phyloP scores from a whole-genome alignment of 768 basidiomycete species.

The Dentipellis sp. region DNA sequence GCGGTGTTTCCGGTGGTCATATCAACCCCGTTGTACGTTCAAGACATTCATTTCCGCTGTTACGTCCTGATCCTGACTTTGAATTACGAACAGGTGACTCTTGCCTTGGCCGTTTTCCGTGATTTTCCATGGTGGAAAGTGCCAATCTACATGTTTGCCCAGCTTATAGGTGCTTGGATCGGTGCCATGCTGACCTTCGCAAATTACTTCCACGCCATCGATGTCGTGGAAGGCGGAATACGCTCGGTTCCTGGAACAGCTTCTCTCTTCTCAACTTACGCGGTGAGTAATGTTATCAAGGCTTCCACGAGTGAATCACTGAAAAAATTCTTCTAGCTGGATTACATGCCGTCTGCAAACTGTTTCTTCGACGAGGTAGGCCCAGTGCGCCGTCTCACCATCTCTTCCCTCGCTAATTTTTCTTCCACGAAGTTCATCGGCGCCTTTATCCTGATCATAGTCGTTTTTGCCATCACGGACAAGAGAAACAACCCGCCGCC shows the following conservation, averaged over 20 bases:
- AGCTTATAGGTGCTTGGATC: conserved; percentile 50
- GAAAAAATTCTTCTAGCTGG: conserved; percentile 17
- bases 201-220: conserved; percentile 61
- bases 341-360: conserved; percentile 34
- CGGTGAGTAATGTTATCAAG: conserved; percentile 25
- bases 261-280: conserved; percentile 49
- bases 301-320: too few species aligned
- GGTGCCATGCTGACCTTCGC: conserved; percentile 53
- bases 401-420: not conserved
- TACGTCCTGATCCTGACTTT: too few species aligned
- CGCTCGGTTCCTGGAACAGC: conserved; percentile 50
- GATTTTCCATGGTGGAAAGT: conserved; percentile 78
- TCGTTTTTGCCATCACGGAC: conserved; percentile 45
- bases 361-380: conserved; percentile 37
- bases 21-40: conserved; percentile 26
- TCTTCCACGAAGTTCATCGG: conserved; percentile 39
- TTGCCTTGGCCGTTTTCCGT: conserved; percentile 59
- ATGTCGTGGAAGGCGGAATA: conserved; percentile 51
- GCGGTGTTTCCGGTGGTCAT: conserved; percentile 65
- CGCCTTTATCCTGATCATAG: conserved; percentile 43
- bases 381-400: not conserved
- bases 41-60: too few species aligned
- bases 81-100: conserved; percentile 41
- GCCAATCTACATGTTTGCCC: conserved; percentile 56
- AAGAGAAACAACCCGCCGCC: conserved; percentile 40